A percentile compares a stretch with the other conserved stretches of the same genome.
These are phyloP conservation scores for Blastomyces silverae DNA, from an alignment of 2,329 filamentous ascomycete genomes.

Conservation along the genomic window DNA sequence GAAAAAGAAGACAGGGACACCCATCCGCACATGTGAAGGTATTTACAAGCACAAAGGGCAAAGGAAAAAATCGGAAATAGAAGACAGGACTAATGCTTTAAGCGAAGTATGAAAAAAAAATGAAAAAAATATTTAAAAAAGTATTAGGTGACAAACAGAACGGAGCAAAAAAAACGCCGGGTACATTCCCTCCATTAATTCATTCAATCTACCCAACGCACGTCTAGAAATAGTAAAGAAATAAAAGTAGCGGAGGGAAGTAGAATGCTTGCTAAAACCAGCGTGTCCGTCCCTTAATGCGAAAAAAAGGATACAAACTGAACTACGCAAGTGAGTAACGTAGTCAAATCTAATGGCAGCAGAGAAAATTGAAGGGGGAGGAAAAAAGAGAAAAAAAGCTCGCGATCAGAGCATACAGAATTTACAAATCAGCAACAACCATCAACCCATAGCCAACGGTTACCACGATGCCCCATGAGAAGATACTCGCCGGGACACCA, in stretches of 20 bases:
- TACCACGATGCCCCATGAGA: conserved; percentile 74
- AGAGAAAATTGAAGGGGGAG: not conserved
- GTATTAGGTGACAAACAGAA: not conserved
- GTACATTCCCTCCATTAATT: not conserved
- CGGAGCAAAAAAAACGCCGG: not conserved
- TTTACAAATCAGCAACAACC: conserved; percentile 62
- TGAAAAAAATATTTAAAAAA: not conserved
- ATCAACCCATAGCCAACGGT: conserved; percentile 88
- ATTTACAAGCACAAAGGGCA: not conserved
- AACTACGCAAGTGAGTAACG: not conserved
- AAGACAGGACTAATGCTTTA: too few relatives aligned
- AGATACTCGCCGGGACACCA: conserved; percentile 79
- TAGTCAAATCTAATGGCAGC: not conserved
- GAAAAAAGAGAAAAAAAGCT: too few relatives aligned
- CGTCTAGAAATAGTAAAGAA: not conserved
- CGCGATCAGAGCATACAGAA: not conserved
- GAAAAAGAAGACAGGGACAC: not conserved
- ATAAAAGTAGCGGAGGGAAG: not conserved
- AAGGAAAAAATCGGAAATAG: not conserved
- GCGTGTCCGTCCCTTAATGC: not conserved
- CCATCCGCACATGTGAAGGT: not conserved
- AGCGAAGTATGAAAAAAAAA: not conserved
- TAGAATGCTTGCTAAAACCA: not conserved
- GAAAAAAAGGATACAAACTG: not conserved
- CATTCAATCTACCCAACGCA: not conserved